A percentile compares a stretch with the other conserved stretches of the same genome.
Evolutionary conservation across 805 yeast species (phyloP).

Genomic region (Ogataea paradorogensis): DNA sequence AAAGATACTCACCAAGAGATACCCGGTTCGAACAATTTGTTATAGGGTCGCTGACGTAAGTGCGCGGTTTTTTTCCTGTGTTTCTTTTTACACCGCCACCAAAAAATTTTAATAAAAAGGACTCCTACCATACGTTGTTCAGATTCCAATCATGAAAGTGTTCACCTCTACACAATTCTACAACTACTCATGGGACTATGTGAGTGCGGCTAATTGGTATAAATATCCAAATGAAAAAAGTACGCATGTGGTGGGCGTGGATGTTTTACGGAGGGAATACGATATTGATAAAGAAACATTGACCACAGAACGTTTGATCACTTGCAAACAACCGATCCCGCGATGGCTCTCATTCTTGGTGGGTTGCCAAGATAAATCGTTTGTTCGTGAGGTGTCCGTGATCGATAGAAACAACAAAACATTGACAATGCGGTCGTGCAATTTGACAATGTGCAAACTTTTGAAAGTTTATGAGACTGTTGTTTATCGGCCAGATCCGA

Average conservation of each 20-base stretch:
- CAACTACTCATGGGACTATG: slow-evolving; percentile 88
- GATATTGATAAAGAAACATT: slow-evolving; percentile 51
- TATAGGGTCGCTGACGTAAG: slow-evolving; percentile 13
- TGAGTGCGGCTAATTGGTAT: slow-evolving; percentile 94
- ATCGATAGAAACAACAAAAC: slow-evolving; percentile 67
- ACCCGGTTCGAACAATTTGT: slow-evolving; percentile 32
- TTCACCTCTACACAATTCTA: slow-evolving; percentile 69
- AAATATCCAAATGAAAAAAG: slow-evolving; percentile 95
- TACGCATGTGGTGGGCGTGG: slow-evolving; percentile 92
- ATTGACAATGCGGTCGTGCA: slow-evolving; percentile 78
- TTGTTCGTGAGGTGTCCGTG: slow-evolving; percentile 84
- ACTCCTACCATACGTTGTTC: background rate
- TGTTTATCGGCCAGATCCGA: slow-evolving; percentile 67
- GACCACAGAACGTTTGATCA: slow-evolving; percentile 81
- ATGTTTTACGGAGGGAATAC: slow-evolving; percentile 72
- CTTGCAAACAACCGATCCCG: slow-evolving; percentile 86
- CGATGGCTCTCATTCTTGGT: slow-evolving; percentile 70
- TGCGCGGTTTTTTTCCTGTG: slow-evolving; percentile 1
- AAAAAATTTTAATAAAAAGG: slow-evolving; percentile 1
- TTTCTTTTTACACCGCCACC: slow-evolving; percentile 5
- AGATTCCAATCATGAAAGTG: slow-evolving; percentile 59
- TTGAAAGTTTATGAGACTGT: slow-evolving; percentile 85
- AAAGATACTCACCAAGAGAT: slow-evolving; percentile 35
- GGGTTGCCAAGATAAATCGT: slow-evolving; percentile 71
- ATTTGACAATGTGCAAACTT: slow-evolving; percentile 74